Conservation (phyloP, 768 basidiomycete species). For the Leccinellum rugosiceps region DNA sequence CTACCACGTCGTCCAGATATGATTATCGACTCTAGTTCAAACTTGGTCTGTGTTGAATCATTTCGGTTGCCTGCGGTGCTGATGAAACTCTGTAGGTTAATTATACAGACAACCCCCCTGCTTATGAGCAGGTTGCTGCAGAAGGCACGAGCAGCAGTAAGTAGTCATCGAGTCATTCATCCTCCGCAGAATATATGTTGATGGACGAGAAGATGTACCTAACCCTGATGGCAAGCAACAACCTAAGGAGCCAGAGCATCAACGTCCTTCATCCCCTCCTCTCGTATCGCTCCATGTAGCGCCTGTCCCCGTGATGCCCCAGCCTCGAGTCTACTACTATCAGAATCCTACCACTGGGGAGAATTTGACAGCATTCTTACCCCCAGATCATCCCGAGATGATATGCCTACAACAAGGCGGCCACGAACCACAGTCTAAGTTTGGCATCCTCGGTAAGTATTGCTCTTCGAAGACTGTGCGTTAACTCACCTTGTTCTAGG, state of each 20-base stretch:
- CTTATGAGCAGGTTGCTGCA: constrained; percentile 42
- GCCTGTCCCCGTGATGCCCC: constrained; percentile 32
- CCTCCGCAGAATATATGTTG: not conserved
- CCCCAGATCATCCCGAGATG: constrained; percentile 83
- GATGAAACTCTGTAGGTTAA: constrained; percentile 10
- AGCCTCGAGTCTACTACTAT: constrained; percentile 66
- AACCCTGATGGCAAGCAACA: constrained; percentile 11
- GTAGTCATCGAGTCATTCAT: constrained; percentile 7
- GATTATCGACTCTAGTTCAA: constrained; percentile 23
- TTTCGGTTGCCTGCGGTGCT: not conserved
- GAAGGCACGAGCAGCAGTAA: constrained; percentile 27
- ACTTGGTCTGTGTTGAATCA: constrained; percentile 21
- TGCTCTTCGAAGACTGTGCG: not conserved
- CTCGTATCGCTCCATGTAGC: constrained; percentile 24
- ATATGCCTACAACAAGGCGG: constrained; percentile 73
- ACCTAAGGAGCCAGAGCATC: constrained; percentile 8
- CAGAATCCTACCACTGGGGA: constrained; percentile 59
- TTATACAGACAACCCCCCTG: constrained; percentile 42
- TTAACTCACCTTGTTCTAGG: constrained; percentile 39
- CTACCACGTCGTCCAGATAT: constrained; percentile 9
- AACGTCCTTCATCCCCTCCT: constrained; percentile 6
- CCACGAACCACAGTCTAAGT: constrained; percentile 63
- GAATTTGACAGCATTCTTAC: constrained; percentile 57
- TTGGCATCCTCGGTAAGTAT: constrained; percentile 64
- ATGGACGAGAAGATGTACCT: constrained; percentile 11